These are phyloP conservation scores for Favolaschia claudopus DNA, from an alignment of 768 basidiomycete species.

Conservation along the genomic window DNA sequence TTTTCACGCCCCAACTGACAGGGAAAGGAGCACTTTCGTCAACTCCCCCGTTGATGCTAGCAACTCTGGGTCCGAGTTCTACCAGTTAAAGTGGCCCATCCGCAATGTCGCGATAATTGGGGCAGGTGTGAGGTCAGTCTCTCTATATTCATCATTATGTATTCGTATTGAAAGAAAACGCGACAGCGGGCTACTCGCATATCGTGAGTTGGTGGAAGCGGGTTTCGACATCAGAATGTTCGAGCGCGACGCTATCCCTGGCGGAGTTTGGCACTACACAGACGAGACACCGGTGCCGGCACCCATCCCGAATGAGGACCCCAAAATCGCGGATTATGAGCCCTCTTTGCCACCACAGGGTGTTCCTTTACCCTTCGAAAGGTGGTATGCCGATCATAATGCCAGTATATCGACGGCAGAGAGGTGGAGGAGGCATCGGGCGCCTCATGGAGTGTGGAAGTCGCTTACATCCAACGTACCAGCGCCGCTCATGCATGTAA, in stretches of 20 bases:
- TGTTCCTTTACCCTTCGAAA: conserved; percentile 36
- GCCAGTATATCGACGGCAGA: conserved; percentile 27
- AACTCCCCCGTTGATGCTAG: conserved; percentile 15
- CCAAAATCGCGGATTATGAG: conserved; percentile 41
- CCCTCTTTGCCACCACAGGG: conserved; percentile 46
- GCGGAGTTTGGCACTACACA: conserved; percentile 53
- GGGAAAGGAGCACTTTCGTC: conserved; percentile 12
- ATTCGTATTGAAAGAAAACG: background rate
- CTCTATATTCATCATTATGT: background rate
- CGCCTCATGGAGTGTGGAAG: conserved; percentile 47
- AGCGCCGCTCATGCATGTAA: conserved; percentile 42
- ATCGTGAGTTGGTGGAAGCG: conserved; percentile 42
- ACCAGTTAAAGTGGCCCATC: conserved; percentile 47
- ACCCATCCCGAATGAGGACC: conserved; percentile 44
- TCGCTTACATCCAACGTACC: conserved; percentile 44
- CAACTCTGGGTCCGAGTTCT: conserved; percentile 34
- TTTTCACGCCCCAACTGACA: conserved; percentile 6
- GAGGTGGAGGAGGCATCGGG: conserved; percentile 40
- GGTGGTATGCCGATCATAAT: conserved; percentile 16
- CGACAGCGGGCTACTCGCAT: conserved; percentile 44
- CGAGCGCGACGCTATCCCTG: conserved; percentile 44
- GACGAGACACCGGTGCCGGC: conserved; percentile 44
- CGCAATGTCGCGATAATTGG: conserved; percentile 49
- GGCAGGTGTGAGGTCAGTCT: conserved; percentile 48
- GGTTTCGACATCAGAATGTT: conserved; percentile 38